Percentiles rank a stretch among this genome's conserved stretches.
phyloP scores from a whole-genome alignment of 2,329 filamentous ascomycete species.

The Lecanicillium sp. region DNA sequence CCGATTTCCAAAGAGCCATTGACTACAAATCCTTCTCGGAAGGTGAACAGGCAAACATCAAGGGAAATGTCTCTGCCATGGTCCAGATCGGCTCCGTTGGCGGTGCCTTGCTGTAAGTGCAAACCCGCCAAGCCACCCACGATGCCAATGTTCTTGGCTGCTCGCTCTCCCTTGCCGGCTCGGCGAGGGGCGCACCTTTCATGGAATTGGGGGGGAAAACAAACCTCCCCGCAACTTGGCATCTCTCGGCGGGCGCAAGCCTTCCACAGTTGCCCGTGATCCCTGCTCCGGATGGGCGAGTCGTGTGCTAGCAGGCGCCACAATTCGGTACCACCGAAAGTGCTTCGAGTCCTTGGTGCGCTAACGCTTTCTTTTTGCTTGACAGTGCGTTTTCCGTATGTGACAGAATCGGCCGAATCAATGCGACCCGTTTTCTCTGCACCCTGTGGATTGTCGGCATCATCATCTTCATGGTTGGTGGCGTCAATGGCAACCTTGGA shows the following conservation, averaged over 20 bases:
- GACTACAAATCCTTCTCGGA: conserved; percentile 43
- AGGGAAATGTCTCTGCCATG: conserved; percentile 73
- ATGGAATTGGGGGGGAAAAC: not conserved
- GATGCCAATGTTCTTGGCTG: no score
- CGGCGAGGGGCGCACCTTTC: not conserved
- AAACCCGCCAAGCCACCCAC: no score
- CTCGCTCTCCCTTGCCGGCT: not conserved
- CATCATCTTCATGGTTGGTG: conserved; percentile 46
- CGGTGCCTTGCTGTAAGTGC: conserved; percentile 50
- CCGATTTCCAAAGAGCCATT: conserved; percentile 53
- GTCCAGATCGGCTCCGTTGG: conserved; percentile 70
- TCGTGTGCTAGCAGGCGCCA: not conserved
- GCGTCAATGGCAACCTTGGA: conserved; percentile 41
- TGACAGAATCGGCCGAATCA: conserved; percentile 54
- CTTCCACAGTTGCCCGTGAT: no score
- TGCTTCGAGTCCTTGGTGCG: not conserved
- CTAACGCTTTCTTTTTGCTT: conserved; percentile 2
- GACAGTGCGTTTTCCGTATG: conserved; percentile 48
- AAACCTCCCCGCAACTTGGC: no score
- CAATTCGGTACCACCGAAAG: not conserved
- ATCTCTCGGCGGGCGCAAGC: no score
- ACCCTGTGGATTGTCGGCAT: conserved; percentile 50
- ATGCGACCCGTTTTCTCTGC: conserved; percentile 51
- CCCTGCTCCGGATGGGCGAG: no score
- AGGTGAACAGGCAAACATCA: conserved; percentile 55